A percentile compares a stretch with the other conserved stretches of the same genome.
Evolutionary conservation across 768 basidiomycete genomes (phyloP).

Genomic region (Collybiopsis luxurians): DNA sequence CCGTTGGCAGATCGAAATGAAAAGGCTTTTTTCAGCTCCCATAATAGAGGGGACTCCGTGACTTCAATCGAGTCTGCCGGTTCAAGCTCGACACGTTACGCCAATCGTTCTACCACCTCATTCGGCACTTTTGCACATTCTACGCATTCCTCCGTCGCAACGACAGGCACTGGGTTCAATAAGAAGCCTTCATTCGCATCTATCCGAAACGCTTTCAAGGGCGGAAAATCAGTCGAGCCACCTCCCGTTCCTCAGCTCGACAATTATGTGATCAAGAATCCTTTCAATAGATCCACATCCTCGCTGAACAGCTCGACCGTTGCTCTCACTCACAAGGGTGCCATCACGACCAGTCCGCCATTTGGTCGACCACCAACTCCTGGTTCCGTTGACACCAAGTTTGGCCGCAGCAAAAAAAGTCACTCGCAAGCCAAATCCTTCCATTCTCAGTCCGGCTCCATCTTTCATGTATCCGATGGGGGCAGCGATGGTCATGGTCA

Average conservation of each 20-base stretch:
- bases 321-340: slow-evolving; percentile 30
- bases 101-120: slow-evolving; percentile 34
- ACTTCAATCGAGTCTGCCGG: slow-evolving; percentile 74
- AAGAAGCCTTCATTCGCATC: slow-evolving; percentile 88
- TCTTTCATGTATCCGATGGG: slow-evolving; percentile 65
- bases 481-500: slow-evolving; percentile 64
- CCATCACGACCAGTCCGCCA: slow-evolving; percentile 44
- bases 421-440: slow-evolving; percentile 68
- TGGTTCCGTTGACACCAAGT: slow-evolving; percentile 41
- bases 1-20: slow-evolving; percentile 51
- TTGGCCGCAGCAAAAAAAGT: slow-evolving; percentile 43
- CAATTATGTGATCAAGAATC: slow-evolving; percentile 68
- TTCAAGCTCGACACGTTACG: slow-evolving; percentile 54
- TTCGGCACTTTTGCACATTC: slow-evolving; percentile 53
- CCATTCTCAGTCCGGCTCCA: slow-evolving; percentile 75
- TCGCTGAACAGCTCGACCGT: slow-evolving; percentile 55
- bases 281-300: slow-evolving; percentile 79
- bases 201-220: slow-evolving; percentile 84
- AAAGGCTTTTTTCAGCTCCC: slow-evolving; percentile 60
- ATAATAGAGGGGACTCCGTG: slow-evolving; percentile 74
- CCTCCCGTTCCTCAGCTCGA: slow-evolving; percentile 79
- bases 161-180: slow-evolving; percentile 55
- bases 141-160: slow-evolving; percentile 67
- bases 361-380: slow-evolving; percentile 63
- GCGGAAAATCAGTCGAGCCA: slow-evolving; percentile 55